Percentiles rank a stretch among this genome's conserved stretches.
Conservation (phyloP, 1,284 basidiomycete species). For the Stygiomarasmius scandens region DNA sequence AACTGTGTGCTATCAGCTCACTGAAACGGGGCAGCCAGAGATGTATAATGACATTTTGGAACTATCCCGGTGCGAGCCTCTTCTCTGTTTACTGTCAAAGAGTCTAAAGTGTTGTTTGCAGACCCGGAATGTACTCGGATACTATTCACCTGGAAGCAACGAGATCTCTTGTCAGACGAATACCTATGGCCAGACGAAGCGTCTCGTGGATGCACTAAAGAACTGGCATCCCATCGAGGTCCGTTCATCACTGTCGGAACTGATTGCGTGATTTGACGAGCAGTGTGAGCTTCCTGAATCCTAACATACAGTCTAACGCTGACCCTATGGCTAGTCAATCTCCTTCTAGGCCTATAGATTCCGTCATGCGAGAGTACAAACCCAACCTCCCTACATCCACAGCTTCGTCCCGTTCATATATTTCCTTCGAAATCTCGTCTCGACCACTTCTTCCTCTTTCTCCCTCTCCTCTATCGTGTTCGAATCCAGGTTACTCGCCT, state of each 20-base stretch:
- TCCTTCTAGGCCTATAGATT: background rate
- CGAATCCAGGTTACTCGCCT: background rate
- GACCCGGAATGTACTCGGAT: slow-evolving; percentile 7
- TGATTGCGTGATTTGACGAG: slow-evolving; percentile 6
- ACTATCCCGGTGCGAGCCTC: slow-evolving; percentile 5
- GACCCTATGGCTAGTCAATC: background rate
- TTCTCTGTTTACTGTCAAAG: background rate
- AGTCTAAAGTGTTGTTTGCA: background rate
- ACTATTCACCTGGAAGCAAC: slow-evolving; percentile 2
- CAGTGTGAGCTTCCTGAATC: background rate
- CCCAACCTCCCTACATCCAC: background rate
- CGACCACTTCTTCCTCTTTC: background rate
- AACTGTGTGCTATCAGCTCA: slow-evolving; percentile 3
- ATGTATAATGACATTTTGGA: slow-evolving; percentile 12
- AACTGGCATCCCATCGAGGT: slow-evolving; percentile 4
- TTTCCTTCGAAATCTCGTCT: background rate
- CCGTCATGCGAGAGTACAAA: background rate
- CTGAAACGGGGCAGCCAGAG: background rate
- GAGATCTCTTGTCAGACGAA: slow-evolving; percentile 1
- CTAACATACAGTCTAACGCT: background rate
- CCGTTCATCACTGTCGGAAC: background rate
- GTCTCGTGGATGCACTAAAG: background rate
- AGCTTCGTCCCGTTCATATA: slow-evolving; percentile 5
- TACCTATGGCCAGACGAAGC: background rate
- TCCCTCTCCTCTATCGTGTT: background rate